Evolutionary conservation across 2,329 filamentous ascomycete species (phyloP).

Genomic region (Drechslerella coelobrocha): DNA sequence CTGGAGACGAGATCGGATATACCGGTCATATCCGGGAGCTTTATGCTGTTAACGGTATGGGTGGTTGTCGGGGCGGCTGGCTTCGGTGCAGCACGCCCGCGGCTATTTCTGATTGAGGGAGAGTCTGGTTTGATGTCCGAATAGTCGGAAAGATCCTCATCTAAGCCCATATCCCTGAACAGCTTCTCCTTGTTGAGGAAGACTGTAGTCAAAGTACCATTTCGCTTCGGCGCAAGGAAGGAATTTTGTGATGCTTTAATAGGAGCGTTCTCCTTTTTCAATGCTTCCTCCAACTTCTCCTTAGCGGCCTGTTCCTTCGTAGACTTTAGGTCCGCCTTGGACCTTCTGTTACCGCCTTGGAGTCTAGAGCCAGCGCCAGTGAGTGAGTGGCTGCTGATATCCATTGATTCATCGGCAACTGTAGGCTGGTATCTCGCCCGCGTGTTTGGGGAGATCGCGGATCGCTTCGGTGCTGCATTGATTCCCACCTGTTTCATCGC

Average conservation of each 20-base stretch:
- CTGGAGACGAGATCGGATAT: constrained; percentile 49
- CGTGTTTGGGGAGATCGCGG: constrained; percentile 33
- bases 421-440: constrained; percentile 36
- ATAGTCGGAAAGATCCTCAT: constrained; percentile 23
- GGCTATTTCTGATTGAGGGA: constrained; percentile 21
- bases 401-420: constrained; percentile 44
- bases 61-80: constrained; percentile 26
- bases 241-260: constrained; percentile 23
- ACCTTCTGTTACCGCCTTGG: constrained; percentile 8
- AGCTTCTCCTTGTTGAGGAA: constrained; percentile 44
- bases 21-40: constrained; percentile 48
- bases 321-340: constrained; percentile 7
- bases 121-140: constrained; percentile 37
- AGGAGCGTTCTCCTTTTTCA: constrained; percentile 34
- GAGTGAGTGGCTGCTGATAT: constrained; percentile 29
- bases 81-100: constrained; percentile 33
- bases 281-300: constrained; percentile 34
- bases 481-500: constrained; percentile 5
- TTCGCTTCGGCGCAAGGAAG: not conserved
- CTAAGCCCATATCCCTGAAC: constrained; percentile 42
- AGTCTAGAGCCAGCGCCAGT: constrained; percentile 15
- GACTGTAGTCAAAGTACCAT: constrained; percentile 11
- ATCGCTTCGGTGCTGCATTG: constrained; percentile 21
- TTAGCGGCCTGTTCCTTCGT: constrained; percentile 29
- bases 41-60: constrained; percentile 33